Evolutionary conservation across 2,329 filamentous ascomycete species (phyloP), one percentile per base, ranked within the genome.

Genomic region (Pseudomassariella vexata): DNA sequence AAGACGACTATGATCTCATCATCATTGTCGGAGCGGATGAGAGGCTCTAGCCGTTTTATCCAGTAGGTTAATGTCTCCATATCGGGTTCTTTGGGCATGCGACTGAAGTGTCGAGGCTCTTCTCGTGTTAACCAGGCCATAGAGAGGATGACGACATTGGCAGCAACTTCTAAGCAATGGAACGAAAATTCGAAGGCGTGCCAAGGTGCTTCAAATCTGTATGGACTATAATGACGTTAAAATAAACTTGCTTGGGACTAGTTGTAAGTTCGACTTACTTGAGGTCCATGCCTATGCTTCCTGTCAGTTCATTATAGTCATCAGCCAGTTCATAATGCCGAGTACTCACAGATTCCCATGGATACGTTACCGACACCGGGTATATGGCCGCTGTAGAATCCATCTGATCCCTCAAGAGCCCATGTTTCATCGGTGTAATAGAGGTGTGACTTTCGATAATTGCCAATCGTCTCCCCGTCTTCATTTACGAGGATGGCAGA

Each of bases 71-170:
- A 51, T 0, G 83, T 87, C 16, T 85, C 76, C 58, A 84, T 69
- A 42, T 89, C 84, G 0, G 83, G 82, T 30, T 78, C 72, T 1
- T 67, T 51, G 0, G 73, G 73, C 41, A 41, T 61, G 18, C 44
- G 64, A 37, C 48, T 75, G 49, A 63, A 77, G 6, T 37, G 36
- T 12, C 47, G 63, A 2, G 56, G 65, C 46, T 65, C 69, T 39
- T 65, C 76, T 34, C 53, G 63, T 2, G 82, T 86, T 19, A 85
- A 63, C 85, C 84, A 90, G 0, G 85, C 83, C 85, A 89, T 89
- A 4, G 73, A 76, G 0, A 90, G 44, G 20, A 88, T 73, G 2
- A 85, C 76, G 0, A 89, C 40, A 10, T 77, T 75, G 0, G 80
- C 71, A 0, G 66, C 48, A 0, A 60, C 57, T 2, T 74, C 57